A percentile compares a stretch with the other conserved stretches of the same genome.
These are phyloP conservation scores for Lolium perenne DNA, from an alignment of 176 grass and related monocot species.

Conservation along the genomic window DNA sequence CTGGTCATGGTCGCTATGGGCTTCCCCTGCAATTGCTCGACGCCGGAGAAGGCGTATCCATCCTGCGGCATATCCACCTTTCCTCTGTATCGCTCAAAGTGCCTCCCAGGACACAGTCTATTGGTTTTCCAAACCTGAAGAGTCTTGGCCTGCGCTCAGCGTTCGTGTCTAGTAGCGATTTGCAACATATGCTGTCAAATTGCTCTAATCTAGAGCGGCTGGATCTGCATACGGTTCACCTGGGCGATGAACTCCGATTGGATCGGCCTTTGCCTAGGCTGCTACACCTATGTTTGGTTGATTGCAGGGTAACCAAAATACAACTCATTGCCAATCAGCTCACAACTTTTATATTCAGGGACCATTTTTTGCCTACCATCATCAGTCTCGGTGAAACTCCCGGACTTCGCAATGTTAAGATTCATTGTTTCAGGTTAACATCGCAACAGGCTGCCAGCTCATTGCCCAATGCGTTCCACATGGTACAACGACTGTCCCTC, in stretches of 20 bases:
- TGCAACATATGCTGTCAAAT: not conserved
- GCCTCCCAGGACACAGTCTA: not conserved
- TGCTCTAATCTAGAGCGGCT: conserved; percentile 26
- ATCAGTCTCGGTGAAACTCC: not conserved
- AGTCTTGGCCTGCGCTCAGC: not conserved
- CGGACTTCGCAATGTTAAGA: not conserved
- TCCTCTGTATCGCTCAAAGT: conserved; percentile 6
- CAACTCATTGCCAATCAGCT: not conserved
- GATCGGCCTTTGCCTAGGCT: not conserved
- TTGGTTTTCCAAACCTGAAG: conserved; percentile 15
- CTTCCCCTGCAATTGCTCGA: not conserved
- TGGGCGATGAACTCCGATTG: not conserved
- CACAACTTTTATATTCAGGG: not conserved
- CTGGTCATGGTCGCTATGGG: not conserved
- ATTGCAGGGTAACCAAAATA: not conserved
- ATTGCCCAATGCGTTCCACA: not conserved
- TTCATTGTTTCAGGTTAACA: not conserved
- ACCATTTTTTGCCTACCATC: not conserved
- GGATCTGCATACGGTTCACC: not conserved
- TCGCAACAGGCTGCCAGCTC: not conserved
- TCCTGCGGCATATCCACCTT: conserved; percentile 10
- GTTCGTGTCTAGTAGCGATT: not conserved
- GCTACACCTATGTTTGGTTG: not conserved
- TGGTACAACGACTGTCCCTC: not conserved
- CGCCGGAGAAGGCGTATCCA: not conserved